Evolutionary conservation across 2,329 filamentous ascomycete genomes (phyloP).

Genomic region (Ophiostoma tasmaniense): DNA sequence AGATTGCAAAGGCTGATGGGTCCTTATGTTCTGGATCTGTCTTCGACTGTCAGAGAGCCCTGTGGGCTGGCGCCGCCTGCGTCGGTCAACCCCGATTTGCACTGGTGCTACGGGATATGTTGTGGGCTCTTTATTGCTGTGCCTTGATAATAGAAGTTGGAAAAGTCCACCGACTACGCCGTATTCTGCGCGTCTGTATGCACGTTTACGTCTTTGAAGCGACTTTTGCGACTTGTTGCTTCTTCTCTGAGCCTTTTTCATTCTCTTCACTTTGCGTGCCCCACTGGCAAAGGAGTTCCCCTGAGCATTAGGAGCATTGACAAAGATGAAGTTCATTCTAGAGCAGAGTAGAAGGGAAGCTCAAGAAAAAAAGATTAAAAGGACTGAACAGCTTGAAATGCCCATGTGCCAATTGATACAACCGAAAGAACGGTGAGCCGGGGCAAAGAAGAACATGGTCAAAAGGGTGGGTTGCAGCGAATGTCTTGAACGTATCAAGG

Average conservation of each 20-base stretch:
- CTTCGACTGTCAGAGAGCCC: neutral
- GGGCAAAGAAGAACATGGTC: neutral
- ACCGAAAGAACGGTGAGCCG: neutral
- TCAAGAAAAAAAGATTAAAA: neutral
- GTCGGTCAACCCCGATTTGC: neutral
- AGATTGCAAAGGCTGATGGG: neutral
- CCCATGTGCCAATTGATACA: neutral
- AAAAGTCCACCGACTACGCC: neutral
- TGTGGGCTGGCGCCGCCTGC: neutral
- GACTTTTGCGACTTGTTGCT: neutral
- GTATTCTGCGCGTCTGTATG: neutral
- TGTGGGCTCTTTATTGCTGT: neutral
- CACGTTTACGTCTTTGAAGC: neutral
- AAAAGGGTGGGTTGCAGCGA: neutral
- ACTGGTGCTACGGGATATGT: neutral
- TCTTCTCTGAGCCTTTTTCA: neutral
- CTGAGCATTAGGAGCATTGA: neutral
- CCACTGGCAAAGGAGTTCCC: neutral
- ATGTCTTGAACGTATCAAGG: neutral
- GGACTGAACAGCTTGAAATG: neutral
- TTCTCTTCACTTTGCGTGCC: neutral
- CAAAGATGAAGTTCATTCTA: neutral
- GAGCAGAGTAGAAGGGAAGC: neutral
- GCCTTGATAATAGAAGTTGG: neutral
- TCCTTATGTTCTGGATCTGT: neutral